Evolutionary conservation across 352 stramenopile species (phyloP), one percentile per base, ranked within the genome.

Genomic region (Phytopythium oedochilum): DNA sequence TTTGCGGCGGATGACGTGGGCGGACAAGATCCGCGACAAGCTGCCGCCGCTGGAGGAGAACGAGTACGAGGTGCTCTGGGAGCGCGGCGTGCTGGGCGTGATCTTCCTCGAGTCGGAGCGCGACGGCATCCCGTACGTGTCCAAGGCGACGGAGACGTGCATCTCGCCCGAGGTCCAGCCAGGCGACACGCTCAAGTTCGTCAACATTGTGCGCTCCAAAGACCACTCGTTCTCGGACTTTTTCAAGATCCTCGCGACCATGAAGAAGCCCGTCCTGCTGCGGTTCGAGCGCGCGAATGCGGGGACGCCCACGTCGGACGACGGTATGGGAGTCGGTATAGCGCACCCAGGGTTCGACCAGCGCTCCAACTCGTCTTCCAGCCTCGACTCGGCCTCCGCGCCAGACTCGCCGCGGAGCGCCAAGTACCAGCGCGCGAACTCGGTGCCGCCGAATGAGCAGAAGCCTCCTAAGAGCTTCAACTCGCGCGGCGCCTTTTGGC

Each of bases 161-260:
- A 92, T 90, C 47, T 92, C 85, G 39, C 67, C 79, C 18, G 62
- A 75, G 34, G 78, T 95, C 23, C 63, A 61, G 43, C 75, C 84
- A 0, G 83, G 83, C 12, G 85, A 95, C 59, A 82, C 88, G 36
- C 79, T 95, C 55, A 89, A 89, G 50, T 95, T 66, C 63, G 85
- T 95, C 18, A 95, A 95, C 57, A 75, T 86, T 6, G 79, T 95
- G 66, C 79, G 85, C 22, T 90, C 85, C 29, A 83, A 88, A 46
- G 84, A 95, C 53, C 83, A 95, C 59, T 89, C 85, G 58, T 95
- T 95, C 55, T 83, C 81, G 14, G 84, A 93, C 59, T 95, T 95
- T 69, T 91, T 95, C 68, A 92, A 92, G 71, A 92, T 95, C 47
- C 66, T 95, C 35, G 78, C 85, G 35, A 95, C 85, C 22, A 95